A percentile compares a stretch with the other conserved stretches of the same genome.
Evolutionary conservation across 768 basidiomycete species (phyloP).

Genomic region (Phanerochaete sordida): DNA sequence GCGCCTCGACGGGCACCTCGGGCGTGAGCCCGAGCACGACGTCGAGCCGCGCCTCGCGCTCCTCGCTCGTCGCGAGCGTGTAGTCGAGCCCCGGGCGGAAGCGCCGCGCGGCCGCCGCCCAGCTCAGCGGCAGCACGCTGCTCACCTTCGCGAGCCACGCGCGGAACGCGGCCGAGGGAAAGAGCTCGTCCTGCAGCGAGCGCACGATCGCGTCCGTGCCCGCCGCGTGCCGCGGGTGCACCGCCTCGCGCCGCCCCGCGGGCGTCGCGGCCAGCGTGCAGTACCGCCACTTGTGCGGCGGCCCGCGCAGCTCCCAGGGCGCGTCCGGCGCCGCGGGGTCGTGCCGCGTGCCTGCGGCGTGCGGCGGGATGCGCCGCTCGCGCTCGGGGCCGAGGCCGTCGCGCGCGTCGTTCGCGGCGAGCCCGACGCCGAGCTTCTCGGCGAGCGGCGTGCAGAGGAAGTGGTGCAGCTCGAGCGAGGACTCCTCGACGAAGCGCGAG

Average conservation of each 20-base stretch:
- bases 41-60: conserved; percentile 79
- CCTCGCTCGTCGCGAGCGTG: conserved; percentile 86
- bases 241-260: conserved; percentile 36
- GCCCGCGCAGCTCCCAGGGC: conserved; percentile 73
- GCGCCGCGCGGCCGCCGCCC: conserved; percentile 76
- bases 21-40: conserved; percentile 86
- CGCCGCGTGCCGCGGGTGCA: conserved; percentile 50
- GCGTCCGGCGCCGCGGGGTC: conserved; percentile 27
- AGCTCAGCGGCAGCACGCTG: conserved; percentile 64
- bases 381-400: conserved; percentile 60
- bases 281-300: conserved; percentile 95
- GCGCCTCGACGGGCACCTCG: conserved; percentile 33
- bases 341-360: conserved; percentile 52
- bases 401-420: conserved; percentile 57
- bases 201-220: conserved; percentile 58
- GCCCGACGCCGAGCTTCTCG: conserved; percentile 56
- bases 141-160: conserved; percentile 83
- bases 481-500: conserved; percentile 78
- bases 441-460: conserved; percentile 77
- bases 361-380: conserved; percentile 54
- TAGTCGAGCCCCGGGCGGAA: conserved; percentile 95
- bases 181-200: conserved; percentile 71
- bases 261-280: conserved; percentile 48
- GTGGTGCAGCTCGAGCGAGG: conserved; percentile 82
- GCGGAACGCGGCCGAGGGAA: conserved; percentile 79